A percentile compares a stretch with the other conserved stretches of the same genome.
These are phyloP conservation scores for Hygrophorus pudorinus DNA, from an alignment of 768 basidiomycete species.

Conservation along the genomic window DNA sequence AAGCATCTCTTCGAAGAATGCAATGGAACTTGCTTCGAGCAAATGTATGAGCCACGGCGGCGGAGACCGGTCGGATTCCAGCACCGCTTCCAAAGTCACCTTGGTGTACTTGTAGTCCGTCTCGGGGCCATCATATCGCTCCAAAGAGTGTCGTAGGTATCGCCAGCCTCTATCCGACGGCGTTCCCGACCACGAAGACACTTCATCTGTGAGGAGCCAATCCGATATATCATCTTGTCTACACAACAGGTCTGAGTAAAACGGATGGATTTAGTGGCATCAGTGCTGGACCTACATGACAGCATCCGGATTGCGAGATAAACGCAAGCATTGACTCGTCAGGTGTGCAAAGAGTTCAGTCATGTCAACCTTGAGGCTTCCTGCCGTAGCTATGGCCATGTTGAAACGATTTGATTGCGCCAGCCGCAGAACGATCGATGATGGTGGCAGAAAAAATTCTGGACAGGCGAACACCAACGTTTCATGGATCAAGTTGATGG, in stretches of 20 bases:
- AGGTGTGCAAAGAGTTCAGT: constrained; percentile 73
- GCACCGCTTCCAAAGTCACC: constrained; percentile 64
- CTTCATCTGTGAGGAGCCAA: constrained; percentile 78
- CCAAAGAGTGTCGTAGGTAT: constrained; percentile 73
- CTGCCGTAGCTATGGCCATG: constrained; percentile 67
- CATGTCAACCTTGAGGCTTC: constrained; percentile 76
- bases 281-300: constrained; percentile 36
- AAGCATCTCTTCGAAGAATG: background rate
- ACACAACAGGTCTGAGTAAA: constrained; percentile 5
- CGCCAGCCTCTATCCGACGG: constrained; percentile 77
- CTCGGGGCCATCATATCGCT: constrained; percentile 62
- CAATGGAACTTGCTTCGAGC: constrained; percentile 44
- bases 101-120: constrained; percentile 74
- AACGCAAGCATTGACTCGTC: constrained; percentile 67
- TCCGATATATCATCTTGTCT: constrained; percentile 66
- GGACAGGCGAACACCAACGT: constrained; percentile 1
- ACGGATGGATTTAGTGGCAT: background rate
- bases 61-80: constrained; percentile 50
- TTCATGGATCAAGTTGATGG: background rate
- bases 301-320: constrained; percentile 53
- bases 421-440: constrained; percentile 66
- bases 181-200: constrained; percentile 78
- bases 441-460: constrained; percentile 47
- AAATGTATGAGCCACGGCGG: constrained; percentile 74
- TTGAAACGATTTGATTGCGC: constrained; percentile 74